phyloP scores from a whole-genome alignment of 2,329 filamentous ascomycete genomes.

The Verticillium isaacii region DNA sequence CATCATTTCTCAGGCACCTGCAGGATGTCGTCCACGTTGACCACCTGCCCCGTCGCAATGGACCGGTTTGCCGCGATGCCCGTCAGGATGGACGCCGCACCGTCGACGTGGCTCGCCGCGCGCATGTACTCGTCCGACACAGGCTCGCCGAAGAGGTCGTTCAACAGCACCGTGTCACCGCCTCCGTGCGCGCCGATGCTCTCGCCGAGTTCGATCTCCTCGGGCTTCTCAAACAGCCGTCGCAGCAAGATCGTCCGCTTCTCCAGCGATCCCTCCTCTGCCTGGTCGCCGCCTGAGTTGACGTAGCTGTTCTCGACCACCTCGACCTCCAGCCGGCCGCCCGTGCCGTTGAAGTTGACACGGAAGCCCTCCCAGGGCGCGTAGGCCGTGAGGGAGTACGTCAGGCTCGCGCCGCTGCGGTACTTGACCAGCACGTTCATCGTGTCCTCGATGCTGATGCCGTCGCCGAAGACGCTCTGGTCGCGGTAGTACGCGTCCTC shows the following conservation, averaged over 20 bases:
- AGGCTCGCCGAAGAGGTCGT: slow-evolving; percentile 52
- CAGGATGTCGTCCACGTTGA: slow-evolving; percentile 49
- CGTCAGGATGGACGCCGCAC: slow-evolving; percentile 53
- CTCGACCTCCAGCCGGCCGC: slow-evolving; percentile 54
- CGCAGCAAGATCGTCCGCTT: slow-evolving; percentile 42
- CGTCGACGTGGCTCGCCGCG: slow-evolving; percentile 54
- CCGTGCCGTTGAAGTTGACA: slow-evolving; percentile 53
- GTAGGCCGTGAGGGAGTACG: slow-evolving; percentile 56
- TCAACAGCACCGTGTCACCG: slow-evolving; percentile 51
- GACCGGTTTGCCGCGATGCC: slow-evolving; percentile 56
- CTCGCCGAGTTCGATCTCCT: slow-evolving; percentile 46
- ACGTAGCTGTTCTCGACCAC: slow-evolving; percentile 60
- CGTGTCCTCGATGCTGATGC: slow-evolving; percentile 61
- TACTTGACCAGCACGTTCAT: slow-evolving; percentile 58
- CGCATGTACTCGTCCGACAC: slow-evolving; percentile 47
- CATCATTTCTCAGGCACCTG: slow-evolving; percentile 18
- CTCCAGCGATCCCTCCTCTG: slow-evolving; percentile 48
- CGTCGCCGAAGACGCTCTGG: slow-evolving; percentile 58
- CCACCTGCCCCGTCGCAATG: slow-evolving; percentile 50
- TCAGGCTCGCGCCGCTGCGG: slow-evolving; percentile 49
- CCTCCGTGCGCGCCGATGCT: slow-evolving; percentile 55
- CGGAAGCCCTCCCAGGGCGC: slow-evolving; percentile 59
- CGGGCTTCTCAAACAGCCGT: slow-evolving; percentile 51
- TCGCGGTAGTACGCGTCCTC: slow-evolving; percentile 59
- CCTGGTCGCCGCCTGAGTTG: slow-evolving; percentile 55